Evolutionary conservation across 768 basidiomycete genomes (phyloP), one percentile per base, ranked within the genome.

Genomic region (Tricholoma hemisulphureum): DNA sequence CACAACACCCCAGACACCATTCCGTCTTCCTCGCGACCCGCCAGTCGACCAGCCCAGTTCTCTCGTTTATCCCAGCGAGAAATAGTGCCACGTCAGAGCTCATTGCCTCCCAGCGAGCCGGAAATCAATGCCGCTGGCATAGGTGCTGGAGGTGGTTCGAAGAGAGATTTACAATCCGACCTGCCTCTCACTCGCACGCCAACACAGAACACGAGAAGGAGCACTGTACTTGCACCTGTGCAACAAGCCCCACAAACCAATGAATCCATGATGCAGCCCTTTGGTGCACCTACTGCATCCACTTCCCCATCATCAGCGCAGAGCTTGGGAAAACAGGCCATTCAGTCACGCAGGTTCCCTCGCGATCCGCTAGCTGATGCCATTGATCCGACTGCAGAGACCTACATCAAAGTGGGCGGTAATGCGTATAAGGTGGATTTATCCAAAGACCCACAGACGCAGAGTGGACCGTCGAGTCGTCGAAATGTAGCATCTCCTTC

Each of bases 361-460:
- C 65, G 77, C 55, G 84, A 85, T 65, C 79, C 81, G 21, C 72
- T 77, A 21, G 80, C 80, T 9, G 86, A 88, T 61, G 77, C 84
- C 0, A 80, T 87, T 32, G 86, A 86, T 64, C 87, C 87, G 6
- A 83, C 73, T 3, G 80, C 84, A 10, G 80, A 85, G 61, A 86
- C 83, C 3, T 89, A 80, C 68, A 85, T 91, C 68, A 86, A 83
- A 67, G 82, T 91, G 18, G 91, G 90, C 2, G 73, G 76, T 29
- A 82, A 83, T 51, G 77, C 86, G 1, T 92, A 88, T 70, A 81
- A 77, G 45, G 89, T 88, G 8, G 86, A 91, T 69, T 79, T 81
- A 16, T 75, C 68, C 49, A 81, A 77, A 63, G 87, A 89, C 62
- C 89, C 88, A n/a, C 87, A 88, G 62, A 71, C 71, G 43, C 74